Evolutionary conservation across 345 rosid species (phyloP), one percentile per base, ranked within the genome.

Genomic region (Boechera stricta): DNA sequence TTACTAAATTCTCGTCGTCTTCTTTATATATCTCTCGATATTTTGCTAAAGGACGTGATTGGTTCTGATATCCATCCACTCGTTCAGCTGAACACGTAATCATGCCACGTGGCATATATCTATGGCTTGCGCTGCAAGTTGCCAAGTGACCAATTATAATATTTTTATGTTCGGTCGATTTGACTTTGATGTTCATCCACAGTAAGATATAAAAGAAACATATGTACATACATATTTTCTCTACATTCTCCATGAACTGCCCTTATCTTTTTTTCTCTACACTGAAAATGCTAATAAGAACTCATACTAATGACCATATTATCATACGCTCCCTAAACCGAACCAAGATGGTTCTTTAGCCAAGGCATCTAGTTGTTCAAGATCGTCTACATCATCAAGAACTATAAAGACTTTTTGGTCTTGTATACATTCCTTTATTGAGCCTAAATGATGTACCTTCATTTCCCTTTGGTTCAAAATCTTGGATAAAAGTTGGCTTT

Each of bases 381-480:
- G 28, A 45, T 89, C 62, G 35, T 84, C 85, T 10, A 89, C 86
- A 76, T 87, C 90, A 36, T 91, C 91, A 3, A 89, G 71, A 57
- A 33, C 28, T 64, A 86, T 47, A 4, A 87, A 59, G 24, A 85
- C 85, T 26, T n/a, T 78, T 42, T 64, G 62, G 1, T 77, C 83
- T 1, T 10, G 35, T 38, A 76, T 24, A 38, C 74, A 13, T 61
- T 44, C 38, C 2, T 55, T 38, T 21, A 63, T 60, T 10, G 63
- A 16, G 5, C 65, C 57, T 41, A 77, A 45, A 44, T 71, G 39
- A 52, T 60, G 3, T 42, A 49, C 6, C 64, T 42, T 81, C 56
- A 86, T 71, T 21, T 12, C 10, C 1, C 0, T 10, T 12, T 65
- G 75, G 56, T 64, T 10, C 52, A 83, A 35, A 44, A 64, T 3